A percentile compares a stretch with the other conserved stretches of the same genome.
These are phyloP conservation scores for Dalbergia cochinchinensis DNA, from an alignment of 306 rosid species.

Conservation along the genomic window DNA sequence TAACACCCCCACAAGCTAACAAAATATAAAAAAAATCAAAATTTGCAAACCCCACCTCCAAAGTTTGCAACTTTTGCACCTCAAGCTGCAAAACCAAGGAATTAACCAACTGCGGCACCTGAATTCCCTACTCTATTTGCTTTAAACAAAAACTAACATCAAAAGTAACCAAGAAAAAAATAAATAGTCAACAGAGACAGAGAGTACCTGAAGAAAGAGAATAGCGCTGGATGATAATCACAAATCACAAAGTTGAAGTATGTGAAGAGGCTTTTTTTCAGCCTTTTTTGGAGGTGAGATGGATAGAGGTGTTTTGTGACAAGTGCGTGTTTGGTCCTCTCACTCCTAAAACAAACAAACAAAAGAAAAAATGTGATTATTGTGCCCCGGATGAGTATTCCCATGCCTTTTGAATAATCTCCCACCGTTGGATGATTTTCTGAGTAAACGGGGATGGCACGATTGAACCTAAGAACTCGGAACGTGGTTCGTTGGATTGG, in stretches of 20 bases:
- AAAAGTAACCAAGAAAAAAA: background rate
- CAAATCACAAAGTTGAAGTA: background rate
- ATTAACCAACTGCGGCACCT: conserved; percentile 44
- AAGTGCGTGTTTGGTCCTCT: conserved; percentile 9
- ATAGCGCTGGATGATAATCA: background rate
- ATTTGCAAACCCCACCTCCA: conserved; percentile 39
- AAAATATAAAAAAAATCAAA: conserved; percentile 18
- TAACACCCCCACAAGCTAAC: conserved; percentile 13
- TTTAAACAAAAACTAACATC: background rate
- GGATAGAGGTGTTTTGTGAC: background rate
- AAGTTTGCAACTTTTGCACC: conserved; percentile 44
- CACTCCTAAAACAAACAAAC: background rate
- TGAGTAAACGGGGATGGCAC: no score
- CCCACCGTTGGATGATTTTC: no score
- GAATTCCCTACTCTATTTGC: conserved; percentile 33
- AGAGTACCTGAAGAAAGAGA: conserved; percentile 57
- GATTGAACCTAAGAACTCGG: no score
- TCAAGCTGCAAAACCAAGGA: conserved; percentile 40
- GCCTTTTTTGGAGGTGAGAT: background rate
- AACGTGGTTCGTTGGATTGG: no score
- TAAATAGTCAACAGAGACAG: background rate
- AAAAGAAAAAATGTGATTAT: background rate
- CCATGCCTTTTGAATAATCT: no score
- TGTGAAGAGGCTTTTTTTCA: background rate
- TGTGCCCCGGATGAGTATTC: background rate